phyloP scores from a whole-genome alignment of 2,329 filamentous ascomycete species.

The Nemania diffusa region DNA sequence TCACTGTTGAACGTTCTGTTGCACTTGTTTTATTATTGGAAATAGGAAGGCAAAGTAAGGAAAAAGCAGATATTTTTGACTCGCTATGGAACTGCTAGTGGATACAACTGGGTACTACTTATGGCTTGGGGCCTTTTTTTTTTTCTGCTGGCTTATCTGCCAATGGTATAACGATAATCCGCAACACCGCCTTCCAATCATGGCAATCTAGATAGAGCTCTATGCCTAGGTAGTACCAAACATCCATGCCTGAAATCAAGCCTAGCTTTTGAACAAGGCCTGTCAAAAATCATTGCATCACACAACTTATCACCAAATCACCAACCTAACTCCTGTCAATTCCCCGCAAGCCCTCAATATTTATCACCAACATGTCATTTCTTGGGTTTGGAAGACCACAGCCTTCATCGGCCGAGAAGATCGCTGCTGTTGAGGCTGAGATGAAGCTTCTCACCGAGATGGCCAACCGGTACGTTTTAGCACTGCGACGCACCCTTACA shows the following conservation, averaged over 20 bases:
- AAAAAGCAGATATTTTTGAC: not conserved
- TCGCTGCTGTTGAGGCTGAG: slow-evolving; percentile 94
- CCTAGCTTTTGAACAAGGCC: not conserved
- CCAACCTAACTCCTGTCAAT: not conserved
- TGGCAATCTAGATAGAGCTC: slow-evolving; percentile 2
- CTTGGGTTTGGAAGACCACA: slow-evolving; percentile 80
- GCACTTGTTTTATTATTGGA: not conserved
- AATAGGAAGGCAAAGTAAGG: not conserved
- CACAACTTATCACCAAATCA: not conserved
- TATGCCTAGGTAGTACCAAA: not conserved
- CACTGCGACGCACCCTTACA: too few relatives aligned
- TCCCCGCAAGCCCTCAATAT: not conserved
- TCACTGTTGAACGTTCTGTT: not conserved
- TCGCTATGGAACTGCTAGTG: not conserved
- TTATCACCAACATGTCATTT: slow-evolving; percentile 70
- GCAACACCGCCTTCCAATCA: slow-evolving; percentile 43
- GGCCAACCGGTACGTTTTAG: slow-evolving; percentile 83
- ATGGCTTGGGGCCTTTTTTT: not conserved
- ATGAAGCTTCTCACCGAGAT: slow-evolving; percentile 98
- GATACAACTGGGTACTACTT: not conserved
- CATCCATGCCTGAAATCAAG: not conserved
- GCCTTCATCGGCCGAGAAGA: slow-evolving; percentile 95
- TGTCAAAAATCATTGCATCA: slow-evolving; percentile 11
- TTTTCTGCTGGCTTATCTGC: slow-evolving; percentile 40
- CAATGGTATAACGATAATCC: slow-evolving; percentile 38